phyloP scores from a whole-genome alignment of 1,139 yeast species.

The Saccharomycopsis hybrid region DNA sequence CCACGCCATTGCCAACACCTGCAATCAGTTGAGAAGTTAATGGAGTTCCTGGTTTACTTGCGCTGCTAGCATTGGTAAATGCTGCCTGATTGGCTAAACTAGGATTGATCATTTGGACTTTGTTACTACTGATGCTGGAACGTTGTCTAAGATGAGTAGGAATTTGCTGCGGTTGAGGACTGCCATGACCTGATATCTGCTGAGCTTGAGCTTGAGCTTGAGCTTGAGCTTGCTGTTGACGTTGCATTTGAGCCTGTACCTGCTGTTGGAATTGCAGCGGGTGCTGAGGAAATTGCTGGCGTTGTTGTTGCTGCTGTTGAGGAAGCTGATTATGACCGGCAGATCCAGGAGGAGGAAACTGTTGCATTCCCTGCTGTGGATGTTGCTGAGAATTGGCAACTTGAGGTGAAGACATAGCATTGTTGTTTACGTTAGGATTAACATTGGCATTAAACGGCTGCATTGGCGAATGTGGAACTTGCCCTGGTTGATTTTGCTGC shows the following conservation, averaged over 20 bases:
- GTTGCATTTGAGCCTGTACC: background rate
- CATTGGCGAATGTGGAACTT: slow-evolving; percentile 17
- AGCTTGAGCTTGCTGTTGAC: slow-evolving; percentile 5
- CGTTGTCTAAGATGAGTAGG: slow-evolving; percentile 20
- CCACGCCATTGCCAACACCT: too few species aligned
- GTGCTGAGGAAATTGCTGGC: slow-evolving; percentile 22
- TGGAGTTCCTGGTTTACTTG: too few species aligned
- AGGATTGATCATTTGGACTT: too few species aligned
- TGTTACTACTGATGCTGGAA: too few species aligned
- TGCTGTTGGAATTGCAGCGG: slow-evolving; percentile 25
- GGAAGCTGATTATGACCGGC: slow-evolving; percentile 24
- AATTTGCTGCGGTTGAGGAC: slow-evolving; percentile 14
- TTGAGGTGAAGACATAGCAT: background rate
- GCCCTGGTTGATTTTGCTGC: slow-evolving; percentile 24
- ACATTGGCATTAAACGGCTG: slow-evolving; percentile 1
- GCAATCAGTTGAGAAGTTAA: too few species aligned
- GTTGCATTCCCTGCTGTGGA: slow-evolving; percentile 19
- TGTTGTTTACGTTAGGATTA: background rate
- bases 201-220: background rate
- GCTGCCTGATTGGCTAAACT: too few species aligned
- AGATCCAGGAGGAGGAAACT: slow-evolving; percentile 18
- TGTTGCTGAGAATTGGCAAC: background rate
- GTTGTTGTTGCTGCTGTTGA: slow-evolving; percentile 25
- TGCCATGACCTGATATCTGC: slow-evolving; percentile 21
- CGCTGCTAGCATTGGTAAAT: too few species aligned